Percentiles rank a stretch among this genome's conserved stretches.
Evolutionary conservation across 202 grass and related monocot species (phyloP).

Genomic region (Tripidium arundinaceum): DNA sequence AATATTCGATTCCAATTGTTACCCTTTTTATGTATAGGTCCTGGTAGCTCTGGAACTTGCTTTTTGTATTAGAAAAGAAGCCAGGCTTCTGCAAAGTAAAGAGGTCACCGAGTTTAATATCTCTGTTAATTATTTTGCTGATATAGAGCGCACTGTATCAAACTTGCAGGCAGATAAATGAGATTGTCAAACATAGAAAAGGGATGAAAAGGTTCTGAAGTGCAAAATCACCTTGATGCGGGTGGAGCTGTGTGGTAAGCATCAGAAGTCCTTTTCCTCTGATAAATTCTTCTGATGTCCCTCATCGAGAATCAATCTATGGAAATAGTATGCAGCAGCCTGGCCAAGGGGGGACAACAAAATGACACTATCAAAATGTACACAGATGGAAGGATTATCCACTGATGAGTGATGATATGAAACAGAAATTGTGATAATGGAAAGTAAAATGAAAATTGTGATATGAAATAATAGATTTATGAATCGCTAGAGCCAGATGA

Average conservation of each 20-base stretch:
- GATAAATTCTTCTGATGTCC: conserved; percentile 77
- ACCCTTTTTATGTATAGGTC: conserved; percentile 72
- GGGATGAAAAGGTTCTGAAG: neutral
- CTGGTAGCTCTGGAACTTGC: conserved; percentile 55
- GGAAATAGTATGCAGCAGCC: conserved; percentile 87
- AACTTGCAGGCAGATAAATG: neutral
- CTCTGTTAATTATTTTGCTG: neutral
- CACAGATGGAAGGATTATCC: too few relatives aligned
- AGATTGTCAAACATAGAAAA: neutral
- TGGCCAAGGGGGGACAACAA: too few relatives aligned
- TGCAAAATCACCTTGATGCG: conserved; percentile 55
- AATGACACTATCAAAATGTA: too few relatives aligned
- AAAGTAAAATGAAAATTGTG: neutral
- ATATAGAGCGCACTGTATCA: neutral
- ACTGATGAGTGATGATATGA: too few relatives aligned
- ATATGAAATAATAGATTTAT: neutral
- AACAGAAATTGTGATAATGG: too few relatives aligned
- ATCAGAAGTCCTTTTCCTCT: conserved; percentile 65
- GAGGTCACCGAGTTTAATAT: neutral
- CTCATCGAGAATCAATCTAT: conserved; percentile 84
- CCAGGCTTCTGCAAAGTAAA: conserved; percentile 59
- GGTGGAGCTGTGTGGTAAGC: conserved; percentile 56
- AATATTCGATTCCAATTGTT: conserved; percentile 2
- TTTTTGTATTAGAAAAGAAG: conserved; percentile 60
- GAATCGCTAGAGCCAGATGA: neutral